Conservation (phyloP, 257 asterid species). For the Nicotiana otophora region DNA sequence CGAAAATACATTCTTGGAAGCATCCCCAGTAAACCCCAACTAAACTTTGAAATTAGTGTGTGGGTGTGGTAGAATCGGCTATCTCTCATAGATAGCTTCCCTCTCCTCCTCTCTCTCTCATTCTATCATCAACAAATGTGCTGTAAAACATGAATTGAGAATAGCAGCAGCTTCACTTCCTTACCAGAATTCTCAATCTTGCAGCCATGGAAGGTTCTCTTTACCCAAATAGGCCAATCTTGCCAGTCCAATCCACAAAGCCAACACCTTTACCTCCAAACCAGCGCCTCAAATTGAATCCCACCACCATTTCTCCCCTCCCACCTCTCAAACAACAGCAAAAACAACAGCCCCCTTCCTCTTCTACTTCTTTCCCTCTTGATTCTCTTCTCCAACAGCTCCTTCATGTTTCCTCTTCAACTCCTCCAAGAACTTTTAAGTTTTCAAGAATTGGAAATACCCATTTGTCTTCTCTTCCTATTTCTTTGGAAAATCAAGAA, state of each 20-base stretch:
- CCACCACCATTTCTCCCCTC: constrained; percentile 45
- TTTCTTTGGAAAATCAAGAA: constrained; percentile 29
- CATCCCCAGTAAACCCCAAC: neutral
- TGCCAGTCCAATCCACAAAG: constrained; percentile 57
- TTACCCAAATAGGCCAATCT: constrained; percentile 62
- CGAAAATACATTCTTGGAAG: neutral
- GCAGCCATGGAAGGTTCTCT: constrained; percentile 73
- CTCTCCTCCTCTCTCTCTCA: neutral
- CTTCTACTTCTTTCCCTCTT: constrained; percentile 53
- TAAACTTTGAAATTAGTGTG: neutral
- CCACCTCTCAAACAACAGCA: constrained; percentile 56
- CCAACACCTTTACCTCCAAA: constrained; percentile 42
- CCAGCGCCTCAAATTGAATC: constrained; percentile 42
- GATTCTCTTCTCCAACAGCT: constrained; percentile 85
- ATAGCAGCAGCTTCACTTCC: neutral
- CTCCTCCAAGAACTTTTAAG: constrained; percentile 22
- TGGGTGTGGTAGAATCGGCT: neutral
- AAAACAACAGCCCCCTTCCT: constrained; percentile 27
- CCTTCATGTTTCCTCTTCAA: constrained; percentile 47
- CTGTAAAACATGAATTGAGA: neutral
- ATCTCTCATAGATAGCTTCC: neutral
- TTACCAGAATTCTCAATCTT: neutral
- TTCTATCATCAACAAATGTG: neutral
- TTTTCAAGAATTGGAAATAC: constrained; percentile 22
- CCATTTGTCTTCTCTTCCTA: constrained; percentile 24